These are phyloP conservation scores for Tympanopsis confertula DNA, from an alignment of 2,329 filamentous ascomycete genomes.

Conservation along the genomic window DNA sequence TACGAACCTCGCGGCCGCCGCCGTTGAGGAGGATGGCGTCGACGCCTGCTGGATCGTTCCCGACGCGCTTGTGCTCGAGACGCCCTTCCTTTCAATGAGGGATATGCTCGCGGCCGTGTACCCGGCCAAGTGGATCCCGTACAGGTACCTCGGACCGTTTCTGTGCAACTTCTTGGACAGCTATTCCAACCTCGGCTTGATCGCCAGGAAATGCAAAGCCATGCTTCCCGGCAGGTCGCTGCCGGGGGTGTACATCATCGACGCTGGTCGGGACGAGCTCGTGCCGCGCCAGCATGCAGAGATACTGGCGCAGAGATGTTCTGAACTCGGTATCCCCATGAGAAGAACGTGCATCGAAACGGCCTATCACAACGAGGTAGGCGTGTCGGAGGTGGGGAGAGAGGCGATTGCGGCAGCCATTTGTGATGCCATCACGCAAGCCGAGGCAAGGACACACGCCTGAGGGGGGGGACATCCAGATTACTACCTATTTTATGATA, in stretches of 20 bases:
- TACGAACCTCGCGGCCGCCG: constrained; percentile 41
- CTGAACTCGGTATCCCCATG: constrained; percentile 31
- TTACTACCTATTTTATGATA: too few relatives aligned
- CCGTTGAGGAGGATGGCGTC: background rate
- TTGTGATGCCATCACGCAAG: too few relatives aligned
- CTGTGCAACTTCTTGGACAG: constrained; percentile 52
- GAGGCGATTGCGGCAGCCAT: constrained; percentile 31
- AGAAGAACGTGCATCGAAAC: constrained; percentile 28
- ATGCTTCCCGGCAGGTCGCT: constrained; percentile 6
- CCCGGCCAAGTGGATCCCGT: constrained; percentile 70
- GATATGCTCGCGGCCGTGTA: constrained; percentile 64
- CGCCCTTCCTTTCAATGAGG: constrained; percentile 60
- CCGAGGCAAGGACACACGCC: too few relatives aligned
- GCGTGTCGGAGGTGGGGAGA: constrained; percentile 31
- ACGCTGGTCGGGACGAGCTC: constrained; percentile 46
- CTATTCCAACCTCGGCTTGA: constrained; percentile 32
- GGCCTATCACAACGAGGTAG: constrained; percentile 46
- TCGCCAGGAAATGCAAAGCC: constrained; percentile 19
- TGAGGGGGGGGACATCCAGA: too few relatives aligned
- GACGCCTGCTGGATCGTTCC: too few relatives aligned
- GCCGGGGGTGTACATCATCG: constrained; percentile 35
- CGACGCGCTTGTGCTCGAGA: constrained; percentile 63
- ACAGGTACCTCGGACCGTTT: constrained; percentile 64
- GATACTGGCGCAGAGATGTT: constrained; percentile 31
- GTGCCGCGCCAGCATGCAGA: constrained; percentile 39